A percentile compares a stretch with the other conserved stretches of the same genome.
These are phyloP conservation scores for Hygrocybe coccinea DNA, from an alignment of 768 basidiomycete species.

Conservation along the genomic window DNA sequence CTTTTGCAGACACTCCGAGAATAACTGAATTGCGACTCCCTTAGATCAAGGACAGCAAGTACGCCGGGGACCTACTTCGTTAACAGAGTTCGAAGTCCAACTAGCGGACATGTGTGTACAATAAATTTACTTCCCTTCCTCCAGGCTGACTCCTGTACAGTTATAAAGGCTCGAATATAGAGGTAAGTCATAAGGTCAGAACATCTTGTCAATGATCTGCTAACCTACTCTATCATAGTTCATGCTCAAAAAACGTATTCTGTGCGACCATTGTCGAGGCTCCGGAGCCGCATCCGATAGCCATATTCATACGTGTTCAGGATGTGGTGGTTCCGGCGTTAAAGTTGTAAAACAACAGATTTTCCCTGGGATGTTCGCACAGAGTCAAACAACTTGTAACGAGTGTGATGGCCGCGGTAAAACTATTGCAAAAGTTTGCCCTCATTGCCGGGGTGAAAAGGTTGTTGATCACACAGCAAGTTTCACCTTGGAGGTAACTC, in stretches of 20 bases:
- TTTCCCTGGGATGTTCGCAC: constrained; percentile 95
- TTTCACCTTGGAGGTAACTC: constrained; percentile 79
- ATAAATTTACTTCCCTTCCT: neutral
- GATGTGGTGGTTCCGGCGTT: constrained; percentile 81
- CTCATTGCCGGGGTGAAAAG: constrained; percentile 78
- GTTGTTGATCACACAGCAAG: constrained; percentile 75
- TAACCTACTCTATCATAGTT: constrained; percentile 53
- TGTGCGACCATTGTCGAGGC: constrained; percentile 96
- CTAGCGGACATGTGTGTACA: constrained; percentile 72
- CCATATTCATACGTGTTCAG: constrained; percentile 82
- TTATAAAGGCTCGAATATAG: constrained; percentile 82
- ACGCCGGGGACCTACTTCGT: constrained; percentile 68
- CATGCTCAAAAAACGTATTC: constrained; percentile 82
- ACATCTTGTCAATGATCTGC: neutral
- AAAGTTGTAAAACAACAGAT: constrained; percentile 88
- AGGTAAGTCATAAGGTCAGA: constrained; percentile 50
- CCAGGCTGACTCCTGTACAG: constrained; percentile 31
- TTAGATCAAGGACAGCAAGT: constrained; percentile 55
- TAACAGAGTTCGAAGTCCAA: constrained; percentile 81
- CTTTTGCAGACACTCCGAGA: neutral
- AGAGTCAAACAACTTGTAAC: constrained; percentile 77
- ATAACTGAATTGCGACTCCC: neutral
- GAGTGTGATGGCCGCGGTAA: constrained; percentile 83
- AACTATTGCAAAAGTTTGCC: constrained; percentile 70
- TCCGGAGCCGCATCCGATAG: constrained; percentile 86